Evolutionary conservation across 306 rosid species (phyloP).

Genomic region (Pyrus betulifolia): DNA sequence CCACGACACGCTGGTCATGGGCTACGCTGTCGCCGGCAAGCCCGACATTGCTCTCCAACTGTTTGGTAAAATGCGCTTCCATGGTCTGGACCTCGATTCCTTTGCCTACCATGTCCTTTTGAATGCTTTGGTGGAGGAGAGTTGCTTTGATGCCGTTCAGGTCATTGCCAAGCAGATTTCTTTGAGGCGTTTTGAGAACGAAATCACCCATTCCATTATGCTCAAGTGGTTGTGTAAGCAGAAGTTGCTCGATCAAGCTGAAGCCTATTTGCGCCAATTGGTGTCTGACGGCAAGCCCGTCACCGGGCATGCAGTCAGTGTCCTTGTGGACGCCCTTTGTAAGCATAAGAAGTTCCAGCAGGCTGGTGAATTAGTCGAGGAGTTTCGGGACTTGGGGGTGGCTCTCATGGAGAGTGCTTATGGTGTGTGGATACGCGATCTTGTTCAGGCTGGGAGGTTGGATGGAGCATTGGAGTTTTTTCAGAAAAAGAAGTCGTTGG

Average conservation of each 20-base stretch:
- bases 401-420: slow-evolving; percentile 34
- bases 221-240: slow-evolving; percentile 51
- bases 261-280: slow-evolving; percentile 29
- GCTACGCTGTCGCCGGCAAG: slow-evolving; percentile 67
- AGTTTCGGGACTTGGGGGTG: slow-evolving; percentile 29
- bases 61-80: slow-evolving; percentile 68
- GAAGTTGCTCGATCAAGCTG: slow-evolving; percentile 49
- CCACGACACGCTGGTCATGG: slow-evolving; percentile 54
- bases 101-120: slow-evolving; percentile 52
- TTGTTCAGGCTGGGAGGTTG: slow-evolving; percentile 47
- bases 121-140: slow-evolving; percentile 49
- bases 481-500: slow-evolving; percentile 30
- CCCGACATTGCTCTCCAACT: slow-evolving; percentile 55
- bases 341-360: slow-evolving; percentile 30
- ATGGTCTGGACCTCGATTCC: slow-evolving; percentile 53
- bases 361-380: slow-evolving; percentile 44
- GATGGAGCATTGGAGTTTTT: slow-evolving; percentile 55
- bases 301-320: slow-evolving; percentile 29
- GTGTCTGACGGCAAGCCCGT: slow-evolving; percentile 21
- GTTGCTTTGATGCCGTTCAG: slow-evolving; percentile 35
- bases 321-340: slow-evolving; percentile 50
- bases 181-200: slow-evolving; percentile 36
- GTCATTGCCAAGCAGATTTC: slow-evolving; percentile 44
- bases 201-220: slow-evolving; percentile 28
- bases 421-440: slow-evolving; percentile 51